These are phyloP conservation scores for Plasmodium gaboni DNA, from an alignment of 169 alveolate genomes.

Conservation along the genomic window DNA sequence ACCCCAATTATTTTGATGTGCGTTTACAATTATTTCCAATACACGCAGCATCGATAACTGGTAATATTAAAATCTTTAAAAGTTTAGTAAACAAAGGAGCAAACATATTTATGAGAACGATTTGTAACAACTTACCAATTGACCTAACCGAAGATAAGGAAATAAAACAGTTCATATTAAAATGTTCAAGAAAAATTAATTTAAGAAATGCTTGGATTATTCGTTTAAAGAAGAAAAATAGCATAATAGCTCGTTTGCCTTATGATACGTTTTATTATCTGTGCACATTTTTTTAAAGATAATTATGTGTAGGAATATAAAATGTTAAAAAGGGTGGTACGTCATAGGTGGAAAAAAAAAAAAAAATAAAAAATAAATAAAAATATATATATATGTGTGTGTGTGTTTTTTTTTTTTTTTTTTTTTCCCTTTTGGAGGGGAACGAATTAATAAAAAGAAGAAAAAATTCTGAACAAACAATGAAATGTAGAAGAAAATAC, in stretches of 20 bases:
- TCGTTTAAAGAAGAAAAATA: background rate
- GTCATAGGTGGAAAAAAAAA: no score
- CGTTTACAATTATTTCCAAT: constrained; percentile 69
- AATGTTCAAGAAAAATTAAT: constrained; percentile 45
- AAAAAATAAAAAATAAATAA: no score
- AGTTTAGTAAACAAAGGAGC: constrained; percentile 42
- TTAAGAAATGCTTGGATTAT: constrained; percentile 69
- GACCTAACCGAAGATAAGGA: constrained; percentile 41
- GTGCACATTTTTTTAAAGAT: constrained; percentile 29
- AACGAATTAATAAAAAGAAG: no score
- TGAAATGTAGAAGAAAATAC: no score
- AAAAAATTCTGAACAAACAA: no score
- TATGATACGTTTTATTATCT: constrained; percentile 44
- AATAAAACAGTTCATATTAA: constrained; percentile 14
- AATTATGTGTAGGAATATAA: background rate
- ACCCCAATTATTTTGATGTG: constrained; percentile 62
- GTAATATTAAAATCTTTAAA: constrained; percentile 51
- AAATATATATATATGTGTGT: no score
- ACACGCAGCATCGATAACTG: constrained; percentile 70
- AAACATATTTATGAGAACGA: constrained; percentile 38
- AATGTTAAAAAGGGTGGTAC: no score
- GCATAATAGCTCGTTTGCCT: constrained; percentile 44
- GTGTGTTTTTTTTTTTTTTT: no score
- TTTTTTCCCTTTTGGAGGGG: no score
- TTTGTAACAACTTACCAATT: constrained; percentile 22